Evolutionary conservation across 495 filamentous ascomycete species (phyloP).

Genomic region (Podospora pseudopauciseta): DNA sequence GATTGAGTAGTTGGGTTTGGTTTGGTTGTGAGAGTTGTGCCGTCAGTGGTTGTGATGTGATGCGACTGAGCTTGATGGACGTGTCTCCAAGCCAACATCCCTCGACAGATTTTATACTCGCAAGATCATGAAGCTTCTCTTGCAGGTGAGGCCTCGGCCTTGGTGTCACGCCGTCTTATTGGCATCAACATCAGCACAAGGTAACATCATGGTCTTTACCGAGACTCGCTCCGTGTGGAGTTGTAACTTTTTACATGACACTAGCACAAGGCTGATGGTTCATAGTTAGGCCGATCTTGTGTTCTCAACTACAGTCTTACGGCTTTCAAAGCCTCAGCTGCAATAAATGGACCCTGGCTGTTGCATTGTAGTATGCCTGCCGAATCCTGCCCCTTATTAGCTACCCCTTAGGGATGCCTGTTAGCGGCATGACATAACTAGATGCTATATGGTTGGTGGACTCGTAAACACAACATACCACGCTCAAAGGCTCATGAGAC

Average conservation of each 20-base stretch:
- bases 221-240: background rate
- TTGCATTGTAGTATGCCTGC: background rate
- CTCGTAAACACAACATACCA: background rate
- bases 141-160: background rate
- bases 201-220: background rate
- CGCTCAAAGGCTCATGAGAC: background rate
- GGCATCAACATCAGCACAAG: background rate
- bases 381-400: background rate
- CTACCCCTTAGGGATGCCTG: background rate
- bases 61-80: background rate
- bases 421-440: background rate
- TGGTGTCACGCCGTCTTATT: background rate
- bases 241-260: background rate
- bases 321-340: background rate
- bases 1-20: background rate
- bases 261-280: background rate
- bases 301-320: background rate
- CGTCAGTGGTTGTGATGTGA: background rate
- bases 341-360: background rate
- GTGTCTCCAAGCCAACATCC: background rate
- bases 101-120: background rate
- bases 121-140: background rate
- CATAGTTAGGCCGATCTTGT: background rate
- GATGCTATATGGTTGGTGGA: background rate
- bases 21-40: background rate